Conservation (phyloP, 129 eudicot genomes). For the Heracleum sosnowskyi region DNA sequence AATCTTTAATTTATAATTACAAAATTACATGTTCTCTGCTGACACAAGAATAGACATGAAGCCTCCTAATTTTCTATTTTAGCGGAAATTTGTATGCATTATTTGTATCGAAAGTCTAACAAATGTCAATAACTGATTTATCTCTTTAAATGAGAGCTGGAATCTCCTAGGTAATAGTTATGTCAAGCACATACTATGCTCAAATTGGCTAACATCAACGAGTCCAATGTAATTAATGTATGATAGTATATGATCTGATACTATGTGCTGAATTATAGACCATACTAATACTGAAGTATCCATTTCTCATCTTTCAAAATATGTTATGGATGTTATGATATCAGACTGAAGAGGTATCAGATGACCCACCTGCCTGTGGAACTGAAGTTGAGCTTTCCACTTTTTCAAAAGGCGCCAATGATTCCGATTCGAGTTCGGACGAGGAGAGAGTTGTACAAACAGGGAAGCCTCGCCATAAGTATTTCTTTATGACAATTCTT, state of each 20-base stretch:
- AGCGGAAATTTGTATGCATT: too few species aligned
- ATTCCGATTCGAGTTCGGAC: slow-evolving; percentile 26
- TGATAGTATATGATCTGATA: neutral
- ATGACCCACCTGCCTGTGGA: slow-evolving; percentile 15
- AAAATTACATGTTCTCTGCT: neutral
- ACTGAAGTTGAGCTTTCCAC: slow-evolving; percentile 35
- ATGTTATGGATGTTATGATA: slow-evolving; percentile 1
- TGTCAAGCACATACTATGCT: neutral
- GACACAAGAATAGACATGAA: neutral
- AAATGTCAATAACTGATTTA: neutral
- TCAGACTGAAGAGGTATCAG: slow-evolving; percentile 49
- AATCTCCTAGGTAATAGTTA: neutral
- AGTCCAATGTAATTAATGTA: neutral
- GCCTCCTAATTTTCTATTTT: neutral
- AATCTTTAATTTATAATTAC: neutral
- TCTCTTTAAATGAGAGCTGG: neutral
- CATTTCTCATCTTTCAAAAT: neutral
- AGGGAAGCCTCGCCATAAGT: slow-evolving; percentile 21
- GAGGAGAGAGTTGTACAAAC: slow-evolving; percentile 16
- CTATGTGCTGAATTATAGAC: neutral
- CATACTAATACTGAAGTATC: neutral
- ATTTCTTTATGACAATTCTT: slow-evolving; percentile 24
- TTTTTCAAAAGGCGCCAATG: slow-evolving; percentile 14
- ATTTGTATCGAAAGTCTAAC: neutral
- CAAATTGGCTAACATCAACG: neutral